Conservation (phyloP, 2,329 filamentous ascomycete species). For the Colletotrichum sp. region DNA sequence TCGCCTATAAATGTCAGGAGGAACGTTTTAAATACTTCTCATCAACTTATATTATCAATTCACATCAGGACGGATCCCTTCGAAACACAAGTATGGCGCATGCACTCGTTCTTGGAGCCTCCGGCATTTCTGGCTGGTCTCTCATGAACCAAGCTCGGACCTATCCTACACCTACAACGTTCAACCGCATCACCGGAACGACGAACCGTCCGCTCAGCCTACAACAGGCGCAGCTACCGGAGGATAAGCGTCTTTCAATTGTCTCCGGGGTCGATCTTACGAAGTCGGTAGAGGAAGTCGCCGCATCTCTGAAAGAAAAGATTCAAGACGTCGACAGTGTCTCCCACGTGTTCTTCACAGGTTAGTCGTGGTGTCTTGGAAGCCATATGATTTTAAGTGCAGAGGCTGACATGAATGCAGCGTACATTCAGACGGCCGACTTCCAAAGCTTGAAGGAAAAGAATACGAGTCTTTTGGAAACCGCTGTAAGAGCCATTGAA, state of each 20-base stretch:
- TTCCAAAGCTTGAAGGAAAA: background rate
- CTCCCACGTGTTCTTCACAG: constrained; percentile 23
- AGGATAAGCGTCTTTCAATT: constrained; percentile 12
- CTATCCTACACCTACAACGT: constrained; percentile 17
- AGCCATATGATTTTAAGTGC: background rate
- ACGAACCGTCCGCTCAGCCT: constrained; percentile 20
- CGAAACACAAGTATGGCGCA: constrained; percentile 9
- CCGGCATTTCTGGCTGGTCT: constrained; percentile 25
- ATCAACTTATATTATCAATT: background rate
- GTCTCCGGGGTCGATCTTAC: constrained; percentile 18
- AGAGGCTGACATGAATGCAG: background rate
- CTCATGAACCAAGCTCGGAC: constrained; percentile 17
- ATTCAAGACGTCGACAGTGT: constrained; percentile 15
- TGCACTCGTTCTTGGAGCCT: constrained; percentile 23
- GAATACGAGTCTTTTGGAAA: background rate
- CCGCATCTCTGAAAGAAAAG: background rate
- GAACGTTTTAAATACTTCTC: background rate
- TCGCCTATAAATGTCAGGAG: background rate
- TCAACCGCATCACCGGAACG: constrained; percentile 22
- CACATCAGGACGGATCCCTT: background rate
- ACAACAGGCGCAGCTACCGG: background rate
- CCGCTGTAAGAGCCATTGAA: background rate
- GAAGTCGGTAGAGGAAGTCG: constrained; percentile 9
- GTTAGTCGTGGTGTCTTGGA: background rate
- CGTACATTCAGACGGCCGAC: constrained; percentile 12